Evolutionary conservation across 805 yeast species (phyloP), one percentile per base, ranked within the genome.

Genomic region (Debaryomyces castellii): DNA sequence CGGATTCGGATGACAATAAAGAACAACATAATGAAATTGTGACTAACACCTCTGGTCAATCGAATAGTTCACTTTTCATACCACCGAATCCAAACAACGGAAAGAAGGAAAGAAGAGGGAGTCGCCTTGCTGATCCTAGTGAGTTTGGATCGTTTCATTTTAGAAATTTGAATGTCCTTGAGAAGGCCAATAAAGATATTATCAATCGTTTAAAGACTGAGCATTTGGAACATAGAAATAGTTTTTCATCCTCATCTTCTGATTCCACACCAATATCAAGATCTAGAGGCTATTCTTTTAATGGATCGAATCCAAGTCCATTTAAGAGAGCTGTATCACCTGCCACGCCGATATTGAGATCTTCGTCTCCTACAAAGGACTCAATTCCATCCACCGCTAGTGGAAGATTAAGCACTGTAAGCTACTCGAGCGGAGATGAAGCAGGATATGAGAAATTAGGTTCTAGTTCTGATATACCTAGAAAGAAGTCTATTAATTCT

Each of bases 91-190:
- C 14, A 35, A 35, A 21, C 12, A 21, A 14, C 24, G 47, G 44
- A 3, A 76, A 62, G 54, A 73, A 88, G 40, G 96, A 88, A 52
- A 75, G 92, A 46, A 72, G 94, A 41, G 81, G 89, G 2, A 80
- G 88, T 51, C 77, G 88, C 52, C 63, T 89, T 49, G 85, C 85
- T 42, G 92, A 86, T 46, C 77, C 85, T 2, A 69, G 73, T 20
- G 92, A 92, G 57, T 94, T 94, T 76, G 99, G 99, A 0, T 85
- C 94, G 3, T 94, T 94, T 64, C 85, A 88, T 48, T 94, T 88
- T 67, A 76, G 97, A 52, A 94, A 94, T 61, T 69, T 94, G 50
- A 84, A 92, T 4, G 94, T 94, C 5, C 75, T 95, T 45, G 98
- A 94, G 55, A 87, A 87, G 56, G 97, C 96, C 7, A 94, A 94